Base-by-base conservation (phyloP, 2,329 filamentous ascomycete genomes). In the Pseudogymnoascus sp. region DNA sequence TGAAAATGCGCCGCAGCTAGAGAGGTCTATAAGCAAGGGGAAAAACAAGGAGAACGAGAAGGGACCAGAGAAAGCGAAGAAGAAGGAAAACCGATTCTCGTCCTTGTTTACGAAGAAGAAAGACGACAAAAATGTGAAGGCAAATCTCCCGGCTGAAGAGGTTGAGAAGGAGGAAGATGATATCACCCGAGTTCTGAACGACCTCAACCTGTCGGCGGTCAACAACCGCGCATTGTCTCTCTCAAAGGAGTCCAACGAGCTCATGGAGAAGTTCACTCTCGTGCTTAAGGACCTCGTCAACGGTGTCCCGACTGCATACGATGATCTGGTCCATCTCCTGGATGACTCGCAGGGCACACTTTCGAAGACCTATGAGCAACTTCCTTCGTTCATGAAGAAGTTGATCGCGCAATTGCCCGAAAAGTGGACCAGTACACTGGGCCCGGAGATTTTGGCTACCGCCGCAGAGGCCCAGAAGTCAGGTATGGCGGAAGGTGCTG, bases 221-320 rank as follows among this genome's bases (percentile, higher is more conserved):
- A 93, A 96, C 79, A 95, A 96, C 77, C 88, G 87, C 64, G 90
- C 90, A 65, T 90, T 97, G 75, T 88, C 87, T 11, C 83, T 96
- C 64, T 90, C 90, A n/a, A 83, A 86, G 65, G 92, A 96, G 69
- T 93, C 91, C 0, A 86, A 91, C 66, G 88, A 91, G 67, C 82
- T 96, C 31, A 84, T 96, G 61, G 84, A 86, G 62, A 86, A 87
- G 66, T 99, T 99, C 80, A 96, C 91, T 1, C 81, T 92, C 63
- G 87, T 97, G 36, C 89, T 99, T 72, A 95, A 93, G 73, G 95
- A 99, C 73, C 83, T 97, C 14, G 85, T 95, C 71, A 93, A 92
- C 73, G 95, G 95, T 66, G 95, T 91, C 1, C 95, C 95, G 2
- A 97, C 93, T 0, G 95, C 95, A 2, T 96, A 96, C 75, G 83